These are phyloP conservation scores for Trichoderma harzianum DNA, from an alignment of 2,329 filamentous ascomycete genomes.

Conservation along the genomic window DNA sequence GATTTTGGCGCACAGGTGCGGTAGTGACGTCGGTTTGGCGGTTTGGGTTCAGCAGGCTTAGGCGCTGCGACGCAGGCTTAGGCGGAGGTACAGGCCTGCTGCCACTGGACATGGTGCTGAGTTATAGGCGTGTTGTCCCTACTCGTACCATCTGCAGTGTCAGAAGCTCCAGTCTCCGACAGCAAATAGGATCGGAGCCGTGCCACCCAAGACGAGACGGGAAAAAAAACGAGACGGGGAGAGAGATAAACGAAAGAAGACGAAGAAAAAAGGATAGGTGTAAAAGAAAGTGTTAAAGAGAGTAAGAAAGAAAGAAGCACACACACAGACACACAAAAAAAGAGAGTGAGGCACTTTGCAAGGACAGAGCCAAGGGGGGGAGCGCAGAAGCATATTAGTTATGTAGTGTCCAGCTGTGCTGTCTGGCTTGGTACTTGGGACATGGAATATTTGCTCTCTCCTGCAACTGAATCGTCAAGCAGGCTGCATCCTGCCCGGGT, in stretches of 20 bases:
- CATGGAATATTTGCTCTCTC: background rate
- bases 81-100: background rate
- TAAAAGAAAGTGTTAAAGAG: background rate
- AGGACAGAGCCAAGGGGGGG: background rate
- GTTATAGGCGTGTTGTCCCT: background rate
- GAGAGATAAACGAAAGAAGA: background rate
- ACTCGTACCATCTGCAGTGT: background rate
- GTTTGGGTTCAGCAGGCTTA: background rate
- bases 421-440: background rate
- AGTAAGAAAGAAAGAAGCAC: background rate
- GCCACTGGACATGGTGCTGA: constrained; percentile 3
- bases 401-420: background rate
- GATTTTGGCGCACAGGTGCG: constrained; percentile 36
- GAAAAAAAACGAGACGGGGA: background rate
- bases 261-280: background rate
- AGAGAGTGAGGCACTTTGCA: constrained; percentile 5
- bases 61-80: background rate
- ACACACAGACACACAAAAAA: constrained; percentile 3
- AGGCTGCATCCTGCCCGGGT: background rate
- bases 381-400: constrained; percentile 2
- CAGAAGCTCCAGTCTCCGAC: background rate
- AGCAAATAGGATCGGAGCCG: background rate
- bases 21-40: constrained; percentile 4
- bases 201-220: background rate
- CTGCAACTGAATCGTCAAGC: background rate